phyloP scores from a whole-genome alignment of 345 rosid genomes.

The Hibiscus trionum region DNA sequence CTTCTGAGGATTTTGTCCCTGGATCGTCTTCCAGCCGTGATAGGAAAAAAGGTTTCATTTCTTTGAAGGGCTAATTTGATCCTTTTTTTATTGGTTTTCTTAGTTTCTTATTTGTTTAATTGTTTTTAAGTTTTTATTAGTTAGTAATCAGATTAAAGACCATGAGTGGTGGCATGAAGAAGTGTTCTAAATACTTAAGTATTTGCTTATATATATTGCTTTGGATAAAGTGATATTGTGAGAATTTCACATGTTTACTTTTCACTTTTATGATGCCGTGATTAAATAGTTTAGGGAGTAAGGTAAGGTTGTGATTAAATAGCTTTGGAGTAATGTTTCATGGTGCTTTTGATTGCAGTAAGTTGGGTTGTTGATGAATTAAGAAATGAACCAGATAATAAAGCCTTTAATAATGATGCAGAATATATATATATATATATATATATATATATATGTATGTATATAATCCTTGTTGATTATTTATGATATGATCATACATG shows the following conservation, averaged over 20 bases:
- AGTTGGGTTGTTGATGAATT: no score
- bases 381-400: no score
- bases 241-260: not conserved
- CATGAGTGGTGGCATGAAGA: no score
- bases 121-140: not conserved
- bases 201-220: no score
- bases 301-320: not conserved
- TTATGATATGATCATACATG: not conserved
- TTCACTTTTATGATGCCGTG: not conserved
- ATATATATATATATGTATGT: no score
- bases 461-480: no score
- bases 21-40: conserved; percentile 92
- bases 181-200: not conserved
- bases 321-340: not conserved
- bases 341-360: not conserved
- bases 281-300: not conserved
- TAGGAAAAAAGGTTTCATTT: conserved; percentile 71
- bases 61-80: not conserved
- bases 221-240: not conserved
- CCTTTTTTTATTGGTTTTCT: not conserved
- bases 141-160: no score
- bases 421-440: no score
- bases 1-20: conserved; percentile 90
- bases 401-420: no score
- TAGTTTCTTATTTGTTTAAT: not conserved